Conservation (phyloP, 495 filamentous ascomycete genomes). For the Tuber aestivum region DNA sequence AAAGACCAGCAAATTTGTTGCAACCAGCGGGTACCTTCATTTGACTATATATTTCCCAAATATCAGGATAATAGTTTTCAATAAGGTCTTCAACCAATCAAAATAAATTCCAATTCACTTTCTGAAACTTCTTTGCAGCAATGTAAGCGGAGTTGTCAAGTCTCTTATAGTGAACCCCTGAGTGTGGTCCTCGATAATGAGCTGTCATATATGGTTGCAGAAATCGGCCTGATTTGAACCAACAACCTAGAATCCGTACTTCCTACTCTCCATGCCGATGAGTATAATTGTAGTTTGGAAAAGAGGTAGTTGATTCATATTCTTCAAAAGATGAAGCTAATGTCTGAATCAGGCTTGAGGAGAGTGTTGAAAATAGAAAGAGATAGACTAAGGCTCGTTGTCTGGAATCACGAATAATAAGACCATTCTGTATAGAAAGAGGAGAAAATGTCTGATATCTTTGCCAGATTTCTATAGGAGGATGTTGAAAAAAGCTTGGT, state of each 20-base stretch:
- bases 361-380: background rate
- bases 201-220: conserved; percentile 5
- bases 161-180: background rate
- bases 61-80: background rate
- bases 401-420: background rate
- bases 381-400: background rate
- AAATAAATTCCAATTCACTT: background rate
- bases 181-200: background rate
- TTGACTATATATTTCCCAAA: background rate
- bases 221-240: conserved; percentile 4
- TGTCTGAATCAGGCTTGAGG: background rate
- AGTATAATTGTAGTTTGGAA: background rate
- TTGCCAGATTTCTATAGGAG: background rate
- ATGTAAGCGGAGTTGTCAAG: background rate
- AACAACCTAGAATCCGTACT: background rate
- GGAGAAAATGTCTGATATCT: background rate
- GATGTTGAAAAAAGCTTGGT: background rate
- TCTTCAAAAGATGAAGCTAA: background rate
- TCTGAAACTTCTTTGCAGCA: background rate
- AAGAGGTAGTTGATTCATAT: background rate
- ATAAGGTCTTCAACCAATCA: background rate
- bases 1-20: background rate
- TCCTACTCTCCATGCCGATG: background rate
- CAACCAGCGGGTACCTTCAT: background rate
- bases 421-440: background rate